Percentiles rank a stretch among this genome's conserved stretches.
phyloP scores from a whole-genome alignment of 495 filamentous ascomycete species.

The Aspergillus affinis region DNA sequence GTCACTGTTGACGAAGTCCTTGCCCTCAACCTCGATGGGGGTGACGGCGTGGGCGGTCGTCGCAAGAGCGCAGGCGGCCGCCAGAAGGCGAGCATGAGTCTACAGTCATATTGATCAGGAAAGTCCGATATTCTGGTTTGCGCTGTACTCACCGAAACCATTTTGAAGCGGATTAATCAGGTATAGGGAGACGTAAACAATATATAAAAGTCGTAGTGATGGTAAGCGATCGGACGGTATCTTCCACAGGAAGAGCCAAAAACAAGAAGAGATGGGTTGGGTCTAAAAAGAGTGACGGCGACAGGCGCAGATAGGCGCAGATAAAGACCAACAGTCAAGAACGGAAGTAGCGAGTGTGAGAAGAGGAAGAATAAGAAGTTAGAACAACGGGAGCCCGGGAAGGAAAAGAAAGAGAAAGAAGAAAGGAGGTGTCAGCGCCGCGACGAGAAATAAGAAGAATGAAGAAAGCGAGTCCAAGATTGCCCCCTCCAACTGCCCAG shows the following conservation, averaged over 20 bases:
- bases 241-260: slow-evolving; percentile 10
- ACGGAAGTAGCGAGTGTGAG: slow-evolving; percentile 27
- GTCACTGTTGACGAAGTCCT: slow-evolving; percentile 79
- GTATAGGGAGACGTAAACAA: not conserved
- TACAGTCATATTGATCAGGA: slow-evolving; percentile 13
- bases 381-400: not conserved
- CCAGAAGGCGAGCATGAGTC: slow-evolving; percentile 38
- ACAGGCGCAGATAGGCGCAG: slow-evolving; percentile 14
- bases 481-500: not conserved
- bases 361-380: slow-evolving; percentile 5
- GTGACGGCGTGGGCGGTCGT: slow-evolving; percentile 65
- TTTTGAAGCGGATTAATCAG: not conserved
- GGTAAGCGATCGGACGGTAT: slow-evolving; percentile 2
- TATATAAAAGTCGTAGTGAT: not conserved
- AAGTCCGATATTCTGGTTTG: not conserved
- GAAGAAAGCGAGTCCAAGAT: slow-evolving; percentile 2
- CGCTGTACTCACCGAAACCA: slow-evolving; percentile 9
- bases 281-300: slow-evolving; percentile 22
- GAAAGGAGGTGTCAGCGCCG: not conserved
- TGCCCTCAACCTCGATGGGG: slow-evolving; percentile 69
- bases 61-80: slow-evolving; percentile 42
- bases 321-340: not conserved
- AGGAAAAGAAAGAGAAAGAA: slow-evolving; percentile 6
- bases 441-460: not conserved
- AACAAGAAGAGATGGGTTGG: slow-evolving; percentile 1